These are phyloP conservation scores for Cerioporus squamosus DNA, from an alignment of 1,284 basidiomycete genomes.

Conservation along the genomic window DNA sequence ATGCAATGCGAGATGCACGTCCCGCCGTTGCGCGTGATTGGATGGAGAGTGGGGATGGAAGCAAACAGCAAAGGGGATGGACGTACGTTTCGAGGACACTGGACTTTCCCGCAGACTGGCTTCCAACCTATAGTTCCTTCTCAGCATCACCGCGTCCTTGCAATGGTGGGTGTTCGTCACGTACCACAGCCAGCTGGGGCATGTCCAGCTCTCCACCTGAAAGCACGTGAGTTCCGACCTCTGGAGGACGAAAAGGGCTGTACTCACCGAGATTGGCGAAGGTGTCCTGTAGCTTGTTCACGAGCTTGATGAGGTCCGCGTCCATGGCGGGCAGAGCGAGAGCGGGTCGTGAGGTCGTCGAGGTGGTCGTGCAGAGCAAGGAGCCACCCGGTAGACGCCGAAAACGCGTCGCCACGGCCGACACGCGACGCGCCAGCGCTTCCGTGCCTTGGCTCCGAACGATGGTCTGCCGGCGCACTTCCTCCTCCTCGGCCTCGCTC, in stretches of 20 bases:
- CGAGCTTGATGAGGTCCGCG: slow-evolving; percentile 92
- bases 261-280: slow-evolving; percentile 79
- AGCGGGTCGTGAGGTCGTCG: slow-evolving; percentile 21
- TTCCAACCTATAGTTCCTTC: slow-evolving; percentile 64
- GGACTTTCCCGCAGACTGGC: slow-evolving; percentile 86
- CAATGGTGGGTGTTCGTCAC: background rate
- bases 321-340: slow-evolving; percentile 65
- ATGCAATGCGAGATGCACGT: no score
- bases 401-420: slow-evolving; percentile 28
- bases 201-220: slow-evolving; percentile 85
- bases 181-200: slow-evolving; percentile 82
- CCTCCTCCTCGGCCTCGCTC: background rate
- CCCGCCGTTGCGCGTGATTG: no score
- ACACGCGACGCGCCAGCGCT: slow-evolving; percentile 16
- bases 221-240: slow-evolving; percentile 17
- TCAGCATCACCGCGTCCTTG: background rate
- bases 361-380: slow-evolving; percentile 13
- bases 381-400: slow-evolving; percentile 12
- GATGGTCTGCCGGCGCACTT: background rate
- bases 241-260: background rate
- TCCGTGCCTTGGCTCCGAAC: background rate
- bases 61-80: slow-evolving; percentile 9
- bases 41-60: background rate
- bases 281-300: slow-evolving; percentile 94
- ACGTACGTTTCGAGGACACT: slow-evolving; percentile 86